phyloP scores from a whole-genome alignment of 305 asterid genomes.

The Rubia peregrina region DNA sequence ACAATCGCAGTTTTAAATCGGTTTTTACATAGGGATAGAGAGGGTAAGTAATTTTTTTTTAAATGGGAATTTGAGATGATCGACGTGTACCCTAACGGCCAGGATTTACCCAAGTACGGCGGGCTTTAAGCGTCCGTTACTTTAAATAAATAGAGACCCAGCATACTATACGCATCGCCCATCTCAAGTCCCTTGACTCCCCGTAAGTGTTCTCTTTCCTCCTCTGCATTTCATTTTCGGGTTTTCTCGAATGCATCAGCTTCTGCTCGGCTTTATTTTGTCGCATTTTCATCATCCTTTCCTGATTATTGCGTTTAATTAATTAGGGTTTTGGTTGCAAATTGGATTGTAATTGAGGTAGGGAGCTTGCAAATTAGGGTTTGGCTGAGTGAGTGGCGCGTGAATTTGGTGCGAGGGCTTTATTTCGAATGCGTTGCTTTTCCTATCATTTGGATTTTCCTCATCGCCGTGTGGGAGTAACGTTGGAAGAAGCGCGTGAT shows the following conservation, averaged over 20 bases:
- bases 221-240: conserved; percentile 1
- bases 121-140: conserved; percentile 2
- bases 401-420: conserved; percentile 13
- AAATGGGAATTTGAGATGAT: not conserved
- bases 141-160: not conserved
- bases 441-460: not conserved
- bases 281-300: not conserved
- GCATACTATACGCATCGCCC: conserved; percentile 8
- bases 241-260: not conserved
- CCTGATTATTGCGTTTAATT: not conserved
- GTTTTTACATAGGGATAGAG: no score
- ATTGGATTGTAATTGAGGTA: conserved; percentile 3
- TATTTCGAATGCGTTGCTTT: conserved; percentile 2
- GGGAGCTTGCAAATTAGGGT: conserved; percentile 8
- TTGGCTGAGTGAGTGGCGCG: conserved; percentile 7
- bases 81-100: not conserved
- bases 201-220: conserved; percentile 13
- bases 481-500: not conserved
- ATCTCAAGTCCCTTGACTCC: conserved; percentile 3
- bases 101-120: conserved; percentile 5
- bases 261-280: conserved; percentile 10
- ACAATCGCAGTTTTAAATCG: no score
- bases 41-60: no score
- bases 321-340: conserved; percentile 11
- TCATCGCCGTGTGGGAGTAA: not conserved